Conservation (phyloP, 2,329 filamentous ascomycete genomes). For the Tetracladium maxilliforme region DNA sequence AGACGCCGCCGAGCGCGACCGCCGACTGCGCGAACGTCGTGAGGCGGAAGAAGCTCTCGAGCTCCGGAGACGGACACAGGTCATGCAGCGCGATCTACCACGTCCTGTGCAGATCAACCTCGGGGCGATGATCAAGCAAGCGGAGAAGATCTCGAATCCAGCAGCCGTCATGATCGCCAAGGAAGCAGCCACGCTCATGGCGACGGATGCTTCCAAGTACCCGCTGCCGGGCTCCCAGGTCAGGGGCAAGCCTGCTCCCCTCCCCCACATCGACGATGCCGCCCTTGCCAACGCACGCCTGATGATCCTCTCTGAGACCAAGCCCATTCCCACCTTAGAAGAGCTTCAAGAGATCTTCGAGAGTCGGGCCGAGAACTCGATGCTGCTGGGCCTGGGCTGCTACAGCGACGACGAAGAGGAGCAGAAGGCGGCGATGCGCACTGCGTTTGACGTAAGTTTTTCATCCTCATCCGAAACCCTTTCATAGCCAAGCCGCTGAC, state of each 20-base stretch:
- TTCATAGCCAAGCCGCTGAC: constrained; percentile 8
- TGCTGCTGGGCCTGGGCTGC: constrained; percentile 67
- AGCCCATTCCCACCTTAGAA: too few relatives aligned
- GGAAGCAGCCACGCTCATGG: constrained; percentile 69
- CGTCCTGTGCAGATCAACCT: constrained; percentile 63
- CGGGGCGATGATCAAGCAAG: constrained; percentile 47
- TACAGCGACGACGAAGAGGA: constrained; percentile 68
- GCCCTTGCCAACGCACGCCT: constrained; percentile 62
- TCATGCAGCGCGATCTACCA: constrained; percentile 75
- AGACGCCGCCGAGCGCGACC: constrained; percentile 59
- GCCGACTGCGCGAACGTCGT: constrained; percentile 56
- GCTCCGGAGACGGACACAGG: constrained; percentile 72
- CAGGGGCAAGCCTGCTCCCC: constrained; percentile 39
- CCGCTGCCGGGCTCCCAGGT: constrained; percentile 55
- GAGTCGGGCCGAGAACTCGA: constrained; percentile 33
- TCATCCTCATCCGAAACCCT: constrained; percentile 1
- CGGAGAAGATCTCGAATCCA: constrained; percentile 43
- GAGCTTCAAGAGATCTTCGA: constrained; percentile 30
- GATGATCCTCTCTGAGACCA: constrained; percentile 64
- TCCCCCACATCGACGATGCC: constrained; percentile 56
- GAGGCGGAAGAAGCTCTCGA: constrained; percentile 59
- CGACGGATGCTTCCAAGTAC: constrained; percentile 64
- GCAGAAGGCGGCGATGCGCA: constrained; percentile 43
- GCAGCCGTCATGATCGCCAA: constrained; percentile 56
- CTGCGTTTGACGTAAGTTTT: constrained; percentile 57